Evolutionary conservation across 2,329 filamentous ascomycete genomes (phyloP).

Genomic region (Ceratocystis papillata): DNA sequence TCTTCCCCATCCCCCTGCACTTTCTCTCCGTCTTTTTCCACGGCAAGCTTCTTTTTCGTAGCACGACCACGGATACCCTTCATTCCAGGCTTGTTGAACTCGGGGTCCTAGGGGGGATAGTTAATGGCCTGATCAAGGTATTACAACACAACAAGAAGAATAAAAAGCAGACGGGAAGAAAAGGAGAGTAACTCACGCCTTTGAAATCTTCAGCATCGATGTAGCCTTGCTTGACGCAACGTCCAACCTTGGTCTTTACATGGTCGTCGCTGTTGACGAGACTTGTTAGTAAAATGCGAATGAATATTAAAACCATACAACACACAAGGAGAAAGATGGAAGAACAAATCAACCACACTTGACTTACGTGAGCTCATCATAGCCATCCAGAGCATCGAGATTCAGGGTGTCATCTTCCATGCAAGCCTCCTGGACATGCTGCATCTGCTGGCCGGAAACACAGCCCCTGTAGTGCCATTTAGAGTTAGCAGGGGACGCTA

Average conservation of each 20-base stretch:
- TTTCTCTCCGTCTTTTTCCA: constrained; percentile 29
- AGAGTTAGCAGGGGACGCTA: not conserved
- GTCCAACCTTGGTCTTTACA: constrained; percentile 60
- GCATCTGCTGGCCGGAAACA: constrained; percentile 63
- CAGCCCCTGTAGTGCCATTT: constrained; percentile 57
- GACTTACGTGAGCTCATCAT: constrained; percentile 53
- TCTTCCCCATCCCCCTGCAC: constrained; percentile 24
- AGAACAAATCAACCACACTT: constrained; percentile 25
- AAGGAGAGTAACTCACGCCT: constrained; percentile 50
- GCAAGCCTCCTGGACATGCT: constrained; percentile 51
- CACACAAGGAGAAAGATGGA: not conserved
- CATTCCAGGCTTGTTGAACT: constrained; percentile 59
- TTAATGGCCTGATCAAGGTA: constrained; percentile 10
- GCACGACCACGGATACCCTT: constrained; percentile 47
- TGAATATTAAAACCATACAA: constrained; percentile 18
- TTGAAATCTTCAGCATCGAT: constrained; percentile 81
- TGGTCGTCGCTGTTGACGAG: constrained; percentile 42
- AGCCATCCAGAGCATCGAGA: constrained; percentile 64
- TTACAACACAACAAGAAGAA: constrained; percentile 22
- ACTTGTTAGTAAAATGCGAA: constrained; percentile 9
- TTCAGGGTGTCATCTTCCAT: constrained; percentile 42
- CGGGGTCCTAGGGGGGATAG: constrained; percentile 48
- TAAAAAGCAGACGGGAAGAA: constrained; percentile 15
- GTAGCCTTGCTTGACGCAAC: constrained; percentile 63
- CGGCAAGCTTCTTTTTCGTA: constrained; percentile 27